Percentiles rank a stretch among this genome's conserved stretches.
phyloP scores from a whole-genome alignment of 179 eudicot species.

The Beta corolliflora region DNA sequence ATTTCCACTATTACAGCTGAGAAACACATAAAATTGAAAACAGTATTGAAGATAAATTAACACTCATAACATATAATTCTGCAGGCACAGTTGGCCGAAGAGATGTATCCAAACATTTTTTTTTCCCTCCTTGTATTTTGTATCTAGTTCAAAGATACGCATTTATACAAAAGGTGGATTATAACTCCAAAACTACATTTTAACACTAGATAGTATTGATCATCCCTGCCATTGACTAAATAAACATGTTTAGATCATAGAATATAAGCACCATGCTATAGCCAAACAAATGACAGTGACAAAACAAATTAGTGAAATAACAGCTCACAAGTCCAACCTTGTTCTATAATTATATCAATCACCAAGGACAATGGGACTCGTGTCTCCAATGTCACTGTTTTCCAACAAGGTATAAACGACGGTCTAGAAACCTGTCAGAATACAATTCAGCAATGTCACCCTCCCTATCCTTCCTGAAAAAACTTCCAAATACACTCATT shows the following conservation, averaged over 20 bases:
- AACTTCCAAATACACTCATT: constrained; percentile 1
- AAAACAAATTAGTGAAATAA: neutral
- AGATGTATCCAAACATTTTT: neutral
- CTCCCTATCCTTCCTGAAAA: constrained; percentile 14
- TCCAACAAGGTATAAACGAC: constrained; percentile 77
- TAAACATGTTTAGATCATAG: neutral
- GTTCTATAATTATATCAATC: constrained; percentile 77
- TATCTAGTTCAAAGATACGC: neutral
- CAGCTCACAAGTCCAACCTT: constrained; percentile 52
- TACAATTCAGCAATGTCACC: constrained; percentile 12
- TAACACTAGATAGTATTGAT: neutral
- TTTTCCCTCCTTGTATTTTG: neutral
- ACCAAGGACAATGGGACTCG: constrained; percentile 71
- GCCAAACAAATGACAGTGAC: neutral
- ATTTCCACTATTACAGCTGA: neutral
- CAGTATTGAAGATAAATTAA: neutral
- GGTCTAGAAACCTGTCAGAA: constrained; percentile 67
- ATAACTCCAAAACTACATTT: neutral
- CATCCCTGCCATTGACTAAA: neutral
- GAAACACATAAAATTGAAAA: neutral
- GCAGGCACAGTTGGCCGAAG: neutral
- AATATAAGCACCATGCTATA: neutral
- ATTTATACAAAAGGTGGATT: neutral
- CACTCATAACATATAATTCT: neutral
- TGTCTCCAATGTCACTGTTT: constrained; percentile 50